Evolutionary conservation across 495 filamentous ascomycete species (phyloP).

Genomic region (Annulohypoxylon bovei): DNA sequence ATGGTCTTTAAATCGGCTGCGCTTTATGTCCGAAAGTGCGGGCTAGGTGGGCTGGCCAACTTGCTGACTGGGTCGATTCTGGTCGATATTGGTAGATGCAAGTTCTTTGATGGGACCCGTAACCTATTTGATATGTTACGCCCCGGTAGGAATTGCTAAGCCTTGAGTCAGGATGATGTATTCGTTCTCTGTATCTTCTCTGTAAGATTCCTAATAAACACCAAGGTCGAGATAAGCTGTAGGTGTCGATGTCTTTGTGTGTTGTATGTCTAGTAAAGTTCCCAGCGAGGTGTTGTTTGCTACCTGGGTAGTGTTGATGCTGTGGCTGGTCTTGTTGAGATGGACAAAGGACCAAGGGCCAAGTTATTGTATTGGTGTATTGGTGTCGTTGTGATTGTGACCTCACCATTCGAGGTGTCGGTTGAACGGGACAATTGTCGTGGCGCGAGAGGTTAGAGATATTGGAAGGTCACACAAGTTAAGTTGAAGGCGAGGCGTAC

Average conservation of each 20-base stretch:
- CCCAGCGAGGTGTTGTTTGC: neutral
- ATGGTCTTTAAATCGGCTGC: slow-evolving; percentile 40
- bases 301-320: neutral
- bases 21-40: slow-evolving; percentile 46
- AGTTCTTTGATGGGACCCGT: slow-evolving; percentile 38
- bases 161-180: slow-evolving; percentile 39
- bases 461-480: slow-evolving; percentile 24
- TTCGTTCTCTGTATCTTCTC: neutral
- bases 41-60: slow-evolving; percentile 25
- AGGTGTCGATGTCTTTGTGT: neutral
- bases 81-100: slow-evolving; percentile 41
- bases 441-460: slow-evolving; percentile 6
- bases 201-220: neutral
- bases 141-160: slow-evolving; percentile 5
- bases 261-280: neutral
- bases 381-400: slow-evolving; percentile 11
- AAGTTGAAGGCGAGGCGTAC: neutral
- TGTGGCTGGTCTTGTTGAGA: neutral
- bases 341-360: slow-evolving; percentile 2
- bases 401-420: slow-evolving; percentile 24
- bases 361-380: slow-evolving; percentile 10
- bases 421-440: slow-evolving; percentile 18
- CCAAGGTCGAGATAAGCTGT: neutral
- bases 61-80: slow-evolving; percentile 44
- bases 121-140: slow-evolving; percentile 28